These are phyloP conservation scores for Coemansia sp. DNA, from an alignment of 192 early-diverging fungal species.

Conservation along the genomic window DNA sequence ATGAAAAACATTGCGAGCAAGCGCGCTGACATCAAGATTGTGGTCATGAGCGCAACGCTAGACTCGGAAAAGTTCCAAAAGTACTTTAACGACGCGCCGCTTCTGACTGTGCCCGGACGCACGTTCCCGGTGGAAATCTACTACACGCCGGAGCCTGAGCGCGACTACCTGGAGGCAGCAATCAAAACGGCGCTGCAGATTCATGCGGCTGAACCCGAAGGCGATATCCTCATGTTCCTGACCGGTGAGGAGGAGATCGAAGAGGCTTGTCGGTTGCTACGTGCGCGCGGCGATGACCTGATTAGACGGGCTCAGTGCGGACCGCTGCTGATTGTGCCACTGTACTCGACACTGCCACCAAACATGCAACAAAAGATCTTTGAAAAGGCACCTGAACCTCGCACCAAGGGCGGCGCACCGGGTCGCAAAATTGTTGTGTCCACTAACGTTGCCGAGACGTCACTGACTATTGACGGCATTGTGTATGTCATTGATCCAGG, in stretches of 20 bases:
- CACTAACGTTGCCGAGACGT: conserved; percentile 98
- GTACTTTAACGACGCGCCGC: conserved; percentile 95
- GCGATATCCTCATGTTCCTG: conserved; percentile 95
- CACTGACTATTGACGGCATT: conserved; percentile 97
- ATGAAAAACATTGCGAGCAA: conserved; percentile 84
- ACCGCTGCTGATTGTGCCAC: conserved; percentile 81
- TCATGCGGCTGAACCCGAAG: conserved; percentile 88
- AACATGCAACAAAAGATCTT: conserved; percentile 92
- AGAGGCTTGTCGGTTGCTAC: conserved; percentile 86
- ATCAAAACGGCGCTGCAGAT: conserved; percentile 94
- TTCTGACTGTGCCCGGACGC: conserved; percentile 90
- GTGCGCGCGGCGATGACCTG: conserved; percentile 71
- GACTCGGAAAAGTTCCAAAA: conserved; percentile 99
- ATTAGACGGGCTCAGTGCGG: conserved; percentile 64
- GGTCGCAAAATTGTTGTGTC: conserved; percentile 97
- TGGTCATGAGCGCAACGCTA: conserved; percentile 97
- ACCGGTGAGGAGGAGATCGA: conserved; percentile 99
- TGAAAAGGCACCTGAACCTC: conserved; percentile 81
- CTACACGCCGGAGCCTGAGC: conserved; percentile 96
- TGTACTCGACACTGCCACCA: conserved; percentile 93
- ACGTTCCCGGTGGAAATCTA: conserved; percentile 98
- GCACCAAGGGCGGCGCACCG: conserved; percentile 71
- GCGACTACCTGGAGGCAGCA: conserved; percentile 95
- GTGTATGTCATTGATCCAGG: conserved; percentile 99
- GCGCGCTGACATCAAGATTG: conserved; percentile 82